Conservation (phyloP, 2,329 filamentous ascomycete genomes). For the Verticillium isaacii region DNA sequence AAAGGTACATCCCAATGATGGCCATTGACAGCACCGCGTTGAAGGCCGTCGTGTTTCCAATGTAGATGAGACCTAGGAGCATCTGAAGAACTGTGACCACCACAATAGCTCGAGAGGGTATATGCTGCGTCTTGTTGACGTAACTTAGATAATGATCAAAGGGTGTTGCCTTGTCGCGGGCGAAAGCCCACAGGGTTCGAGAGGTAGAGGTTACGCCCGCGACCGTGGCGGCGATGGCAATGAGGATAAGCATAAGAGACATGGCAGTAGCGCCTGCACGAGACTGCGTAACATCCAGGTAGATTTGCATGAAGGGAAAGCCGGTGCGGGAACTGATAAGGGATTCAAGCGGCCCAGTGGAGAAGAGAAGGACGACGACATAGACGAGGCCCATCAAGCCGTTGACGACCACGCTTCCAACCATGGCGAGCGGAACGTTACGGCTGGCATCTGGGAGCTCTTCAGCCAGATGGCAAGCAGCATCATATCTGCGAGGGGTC, state of each 20-base stretch:
- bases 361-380: conserved; percentile 37
- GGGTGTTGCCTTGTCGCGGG: conserved; percentile 29
- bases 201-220: conserved; percentile 30
- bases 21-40: conserved; percentile 35
- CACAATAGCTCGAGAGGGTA: conserved; percentile 25
- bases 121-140: conserved; percentile 22
- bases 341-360: conserved; percentile 29
- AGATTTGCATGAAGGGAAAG: conserved; percentile 38
- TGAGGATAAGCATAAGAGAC: conserved; percentile 19
- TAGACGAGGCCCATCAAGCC: conserved; percentile 39
- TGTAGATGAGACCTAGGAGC: conserved; percentile 30
- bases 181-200: conserved; percentile 32
- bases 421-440: conserved; percentile 27
- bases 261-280: conserved; percentile 20
- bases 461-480: conserved; percentile 26
- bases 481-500: conserved; percentile 21
- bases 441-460: conserved; percentile 26
- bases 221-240: conserved; percentile 22
- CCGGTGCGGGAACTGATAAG: conserved; percentile 34
- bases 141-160: conserved; percentile 29
- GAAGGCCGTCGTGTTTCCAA: conserved; percentile 35
- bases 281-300: conserved; percentile 21
- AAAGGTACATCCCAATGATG: conserved; percentile 37
- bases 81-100: conserved; percentile 20
- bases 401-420: conserved; percentile 31